These are phyloP conservation scores for Coemansia javaensis DNA, from an alignment of 192 early-diverging fungal species.

Conservation along the genomic window DNA sequence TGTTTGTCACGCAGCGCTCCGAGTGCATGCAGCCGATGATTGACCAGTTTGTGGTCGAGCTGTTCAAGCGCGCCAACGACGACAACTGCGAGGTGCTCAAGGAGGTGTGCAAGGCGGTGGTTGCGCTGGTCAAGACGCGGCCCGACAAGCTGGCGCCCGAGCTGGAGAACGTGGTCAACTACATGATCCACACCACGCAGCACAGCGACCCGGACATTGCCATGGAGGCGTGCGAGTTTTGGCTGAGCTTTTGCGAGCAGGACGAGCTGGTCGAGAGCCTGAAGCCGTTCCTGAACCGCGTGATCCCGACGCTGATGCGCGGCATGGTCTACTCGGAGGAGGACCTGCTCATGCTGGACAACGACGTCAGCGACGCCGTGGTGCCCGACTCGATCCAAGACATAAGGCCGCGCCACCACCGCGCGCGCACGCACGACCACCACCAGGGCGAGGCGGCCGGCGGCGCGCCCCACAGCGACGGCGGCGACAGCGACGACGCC, in stretches of 20 bases:
- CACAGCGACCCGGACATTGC: conserved; percentile 78
- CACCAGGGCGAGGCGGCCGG: conserved; percentile 51
- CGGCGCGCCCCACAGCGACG: conserved; percentile 20
- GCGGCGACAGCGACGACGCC: conserved; percentile 48
- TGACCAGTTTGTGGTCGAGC: conserved; percentile 49
- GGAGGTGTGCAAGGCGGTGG: conserved; percentile 90
- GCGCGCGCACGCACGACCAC: conserved; percentile 70
- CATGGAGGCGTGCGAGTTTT: conserved; percentile 99
- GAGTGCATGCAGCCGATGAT: conserved; percentile 56
- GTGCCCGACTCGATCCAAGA: conserved; percentile 87
- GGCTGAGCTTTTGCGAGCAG: conserved; percentile 95
- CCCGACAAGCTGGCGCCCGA: conserved; percentile 84
- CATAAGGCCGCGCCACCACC: conserved; percentile 92
- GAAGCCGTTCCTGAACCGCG: conserved; percentile 62
- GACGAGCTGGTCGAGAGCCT: conserved; percentile 69
- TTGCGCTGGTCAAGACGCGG: conserved; percentile 79
- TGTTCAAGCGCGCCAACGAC: conserved; percentile 86
- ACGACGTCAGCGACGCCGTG: conserved; percentile 78
- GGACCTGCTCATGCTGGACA: conserved; percentile 74
- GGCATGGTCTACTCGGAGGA: conserved; percentile 96
- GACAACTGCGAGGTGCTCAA: conserved; percentile 77
- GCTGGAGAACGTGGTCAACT: conserved; percentile 84
- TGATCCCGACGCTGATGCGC: conserved; percentile 88
- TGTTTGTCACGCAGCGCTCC: conserved; percentile 78
- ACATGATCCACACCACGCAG: conserved; percentile 94